Evolutionary conservation across 192 early-diverging fungal species (phyloP).

Genomic region (Phlyctochytrium bullatum): DNA sequence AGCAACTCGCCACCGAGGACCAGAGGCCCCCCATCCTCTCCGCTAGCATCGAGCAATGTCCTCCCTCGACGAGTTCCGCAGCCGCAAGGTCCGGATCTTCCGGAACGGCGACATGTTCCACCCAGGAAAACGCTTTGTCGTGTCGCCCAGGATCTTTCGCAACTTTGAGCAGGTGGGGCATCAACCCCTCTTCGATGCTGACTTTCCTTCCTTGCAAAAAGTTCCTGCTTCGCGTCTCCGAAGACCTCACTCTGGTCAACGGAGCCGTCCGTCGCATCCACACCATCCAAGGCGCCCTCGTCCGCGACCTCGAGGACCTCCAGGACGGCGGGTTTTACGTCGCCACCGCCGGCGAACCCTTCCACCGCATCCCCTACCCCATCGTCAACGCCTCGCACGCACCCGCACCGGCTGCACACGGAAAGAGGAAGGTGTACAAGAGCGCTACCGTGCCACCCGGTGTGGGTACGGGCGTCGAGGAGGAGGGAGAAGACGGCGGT

Average conservation of each 20-base stretch:
- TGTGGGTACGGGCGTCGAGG: constrained; percentile 18
- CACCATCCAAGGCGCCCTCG: constrained; percentile 37
- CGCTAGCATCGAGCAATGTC: no score
- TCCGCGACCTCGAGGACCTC: constrained; percentile 35
- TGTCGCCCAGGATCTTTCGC: constrained; percentile 37
- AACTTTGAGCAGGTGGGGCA: constrained; percentile 50
- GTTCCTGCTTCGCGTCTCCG: constrained; percentile 41
- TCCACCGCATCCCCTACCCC: background rate
- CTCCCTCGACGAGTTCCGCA: constrained; percentile 27
- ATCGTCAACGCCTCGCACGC: background rate
- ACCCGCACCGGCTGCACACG: background rate
- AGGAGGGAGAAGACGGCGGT: constrained; percentile 22
- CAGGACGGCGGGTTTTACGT: constrained; percentile 43
- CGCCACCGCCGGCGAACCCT: constrained; percentile 20
- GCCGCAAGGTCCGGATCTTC: constrained; percentile 43
- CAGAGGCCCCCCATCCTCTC: no score
- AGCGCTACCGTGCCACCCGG: no score
- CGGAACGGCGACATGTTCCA: constrained; percentile 48
- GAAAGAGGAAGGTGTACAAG: background rate
- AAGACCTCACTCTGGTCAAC: constrained; percentile 38
- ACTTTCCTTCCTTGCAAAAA: constrained; percentile 12
- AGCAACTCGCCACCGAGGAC: no score
- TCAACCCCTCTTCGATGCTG: background rate
- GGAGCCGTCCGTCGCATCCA: constrained; percentile 47
- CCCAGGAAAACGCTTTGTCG: constrained; percentile 37